Evolutionary conservation across 768 basidiomycete genomes (phyloP).

Genomic region (Dentipellis fragilis): DNA sequence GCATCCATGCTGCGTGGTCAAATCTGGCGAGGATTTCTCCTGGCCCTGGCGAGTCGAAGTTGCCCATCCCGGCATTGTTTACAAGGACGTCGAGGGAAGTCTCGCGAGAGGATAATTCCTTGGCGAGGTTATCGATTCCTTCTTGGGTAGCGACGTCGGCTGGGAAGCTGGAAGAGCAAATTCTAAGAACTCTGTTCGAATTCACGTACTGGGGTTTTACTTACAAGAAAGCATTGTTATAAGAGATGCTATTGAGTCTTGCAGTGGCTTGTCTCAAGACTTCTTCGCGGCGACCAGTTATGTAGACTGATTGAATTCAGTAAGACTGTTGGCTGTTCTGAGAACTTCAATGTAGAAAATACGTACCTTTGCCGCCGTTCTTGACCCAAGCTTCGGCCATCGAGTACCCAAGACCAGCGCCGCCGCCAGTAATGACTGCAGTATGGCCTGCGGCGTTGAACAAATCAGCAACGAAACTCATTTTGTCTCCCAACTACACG

Average conservation of each 20-base stretch:
- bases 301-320: too few species aligned
- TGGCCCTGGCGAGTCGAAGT: conserved; percentile 16
- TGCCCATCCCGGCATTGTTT: conserved; percentile 66
- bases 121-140: conserved; percentile 30
- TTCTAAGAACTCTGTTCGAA: conserved; percentile 6
- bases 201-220: conserved; percentile 31
- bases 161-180: conserved; percentile 59
- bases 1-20: conserved; percentile 54
- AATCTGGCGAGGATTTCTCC: conserved; percentile 53
- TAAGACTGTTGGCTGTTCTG: too few species aligned
- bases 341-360: conserved; percentile 25
- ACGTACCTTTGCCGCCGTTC: conserved; percentile 77
- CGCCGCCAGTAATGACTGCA: too few species aligned
- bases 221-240: conserved; percentile 6
- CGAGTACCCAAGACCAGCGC: too few species aligned
- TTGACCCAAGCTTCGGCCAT: conserved; percentile 73
- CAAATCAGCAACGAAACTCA: too few species aligned
- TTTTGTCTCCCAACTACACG: too few species aligned
- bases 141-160: conserved; percentile 43
- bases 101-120: conserved; percentile 41
- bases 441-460: too few species aligned
- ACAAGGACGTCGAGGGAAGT: conserved; percentile 66
- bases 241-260: conserved; percentile 29
- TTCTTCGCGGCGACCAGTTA: conserved; percentile 41
- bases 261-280: conserved; percentile 49